Evolutionary conservation across 2,329 filamentous ascomycete genomes (phyloP), one percentile per base, ranked within the genome.

Genomic region (Elsinoe arachidis): DNA sequence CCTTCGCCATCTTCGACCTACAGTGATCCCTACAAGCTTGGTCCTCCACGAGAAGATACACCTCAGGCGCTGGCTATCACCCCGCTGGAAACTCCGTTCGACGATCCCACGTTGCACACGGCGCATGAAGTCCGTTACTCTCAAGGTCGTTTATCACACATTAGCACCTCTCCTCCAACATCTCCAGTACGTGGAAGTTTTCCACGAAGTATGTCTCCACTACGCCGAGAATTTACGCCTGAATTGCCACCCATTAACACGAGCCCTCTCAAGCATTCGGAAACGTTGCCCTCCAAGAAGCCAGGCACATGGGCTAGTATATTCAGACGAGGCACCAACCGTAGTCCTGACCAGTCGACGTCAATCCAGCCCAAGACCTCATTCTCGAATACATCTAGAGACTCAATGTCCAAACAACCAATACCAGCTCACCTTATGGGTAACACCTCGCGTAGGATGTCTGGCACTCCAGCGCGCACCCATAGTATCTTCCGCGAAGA

Each of bases 401-500:
- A 96, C 66, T 95, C 91, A 14, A 92, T 96, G 73, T 78, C 79
- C 61, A 78, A 75, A 61, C 75, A 83, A 58, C 71, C 74, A 55
- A 73, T 75, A 26, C 78, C 78, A 15, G 72, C 76, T 49, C 77
- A 80, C 57, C 69, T 78, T 21, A 64, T 76, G 15, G 71, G 68
- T 55, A 65, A 66, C 39, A 67, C 63, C 55, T 69, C 66, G 52
- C 70, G 74, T 34, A 75, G 77, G 58, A 71, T 76, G 46, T 78
- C 79, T 17, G 78, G 76, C 38, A 76, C 85, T 5, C 86, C 90
- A 5, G 86, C 87, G 65, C 83, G 91, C 57, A 93, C 90, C 3
- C 85, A 88, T 71, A 96, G 91, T 37, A 91, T 89, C 57, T 97
- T 97, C 74, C 82, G 88, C 51, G 92, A 97, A 73, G 90, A 96